A percentile compares a stretch with the other conserved stretches of the same genome.
Conservation (phyloP, 345 rosid genomes). For the Gossypium arboreum region DNA sequence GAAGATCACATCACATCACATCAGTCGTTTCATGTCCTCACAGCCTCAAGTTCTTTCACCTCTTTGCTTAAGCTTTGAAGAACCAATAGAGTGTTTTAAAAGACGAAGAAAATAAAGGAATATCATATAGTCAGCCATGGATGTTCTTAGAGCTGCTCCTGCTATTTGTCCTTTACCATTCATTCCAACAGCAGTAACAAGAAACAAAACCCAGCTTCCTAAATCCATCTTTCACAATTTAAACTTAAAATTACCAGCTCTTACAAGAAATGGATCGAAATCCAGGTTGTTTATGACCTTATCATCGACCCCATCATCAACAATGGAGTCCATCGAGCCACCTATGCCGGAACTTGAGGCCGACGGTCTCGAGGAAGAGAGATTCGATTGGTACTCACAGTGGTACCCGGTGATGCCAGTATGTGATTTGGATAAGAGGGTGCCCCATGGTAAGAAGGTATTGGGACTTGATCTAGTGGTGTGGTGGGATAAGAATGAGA, state of each 20-base stretch:
- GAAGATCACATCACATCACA: too few species aligned
- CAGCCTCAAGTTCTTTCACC: too few species aligned
- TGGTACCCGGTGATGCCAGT: slow-evolving; percentile 83
- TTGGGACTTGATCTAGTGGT: slow-evolving; percentile 78
- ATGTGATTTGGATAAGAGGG: slow-evolving; percentile 71
- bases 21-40: too few species aligned
- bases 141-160: slow-evolving; percentile 3
- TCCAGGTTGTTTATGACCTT: slow-evolving; percentile 33
- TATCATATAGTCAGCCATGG: slow-evolving; percentile 11
- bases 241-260: neutral
- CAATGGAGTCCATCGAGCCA: slow-evolving; percentile 27
- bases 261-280: slow-evolving; percentile 10
- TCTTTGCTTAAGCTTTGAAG: too few species aligned
- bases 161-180: neutral
- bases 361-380: slow-evolving; percentile 22
- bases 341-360: slow-evolving; percentile 25
- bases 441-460: slow-evolving; percentile 64
- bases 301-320: slow-evolving; percentile 31
- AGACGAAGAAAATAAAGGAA: neutral
- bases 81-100: too few species aligned
- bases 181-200: neutral
- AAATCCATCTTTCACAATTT: slow-evolving; percentile 20
- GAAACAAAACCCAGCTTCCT: slow-evolving; percentile 13
- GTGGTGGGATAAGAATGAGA: slow-evolving; percentile 83
- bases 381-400: slow-evolving; percentile 65